Conservation (phyloP, 306 rosid genomes). For the Cucurbita moschata region DNA sequence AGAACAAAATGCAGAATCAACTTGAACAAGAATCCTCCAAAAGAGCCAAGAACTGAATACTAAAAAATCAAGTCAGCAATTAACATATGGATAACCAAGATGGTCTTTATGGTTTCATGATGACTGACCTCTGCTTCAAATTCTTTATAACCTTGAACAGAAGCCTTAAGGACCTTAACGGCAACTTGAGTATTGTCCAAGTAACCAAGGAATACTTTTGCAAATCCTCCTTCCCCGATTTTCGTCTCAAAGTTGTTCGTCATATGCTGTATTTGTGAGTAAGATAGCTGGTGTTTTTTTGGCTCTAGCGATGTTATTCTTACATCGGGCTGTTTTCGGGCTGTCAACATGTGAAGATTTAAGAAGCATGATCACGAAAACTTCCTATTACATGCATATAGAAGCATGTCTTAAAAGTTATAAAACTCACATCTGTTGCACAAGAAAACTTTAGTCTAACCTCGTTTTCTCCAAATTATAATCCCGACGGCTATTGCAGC, state of each 20-base stretch:
- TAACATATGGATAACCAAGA: too few species aligned
- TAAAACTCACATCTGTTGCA: background rate
- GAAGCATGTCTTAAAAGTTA: background rate
- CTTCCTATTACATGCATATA: background rate
- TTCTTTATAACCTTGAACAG: constrained; percentile 11
- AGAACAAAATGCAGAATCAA: too few species aligned
- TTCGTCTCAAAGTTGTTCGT: constrained; percentile 15
- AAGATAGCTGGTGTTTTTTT: constrained; percentile 7
- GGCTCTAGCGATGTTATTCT: constrained; percentile 4
- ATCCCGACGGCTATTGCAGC: constrained; percentile 2
- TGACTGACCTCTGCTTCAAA: constrained; percentile 12
- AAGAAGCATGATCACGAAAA: background rate
- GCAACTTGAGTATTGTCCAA: constrained; percentile 13
- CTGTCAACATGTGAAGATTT: background rate
- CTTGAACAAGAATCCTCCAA: too few species aligned
- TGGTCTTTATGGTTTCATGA: too few species aligned
- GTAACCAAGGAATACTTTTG: constrained; percentile 12
- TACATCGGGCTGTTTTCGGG: background rate
- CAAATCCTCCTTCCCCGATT: constrained; percentile 17
- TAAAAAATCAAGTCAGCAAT: too few species aligned
- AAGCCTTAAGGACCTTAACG: constrained; percentile 9
- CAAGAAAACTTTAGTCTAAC: background rate
- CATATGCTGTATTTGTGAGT: constrained; percentile 6
- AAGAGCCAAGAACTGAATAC: too few species aligned
- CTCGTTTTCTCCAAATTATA: constrained; percentile 3